Conservation (phyloP, 1,284 basidiomycete genomes). For the Sphaerobolus stellatus region DNA sequence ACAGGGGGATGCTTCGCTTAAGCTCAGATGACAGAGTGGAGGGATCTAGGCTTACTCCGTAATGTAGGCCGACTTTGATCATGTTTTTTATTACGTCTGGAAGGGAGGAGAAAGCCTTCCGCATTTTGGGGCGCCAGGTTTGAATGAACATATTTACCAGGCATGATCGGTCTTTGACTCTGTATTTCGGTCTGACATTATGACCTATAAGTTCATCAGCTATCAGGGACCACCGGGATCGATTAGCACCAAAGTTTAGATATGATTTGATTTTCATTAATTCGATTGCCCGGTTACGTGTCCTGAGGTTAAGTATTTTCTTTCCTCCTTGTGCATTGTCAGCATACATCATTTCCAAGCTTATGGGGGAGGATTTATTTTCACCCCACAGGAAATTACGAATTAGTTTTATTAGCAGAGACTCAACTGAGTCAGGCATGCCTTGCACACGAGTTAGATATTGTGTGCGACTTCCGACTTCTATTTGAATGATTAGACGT, state of each 20-base stretch:
- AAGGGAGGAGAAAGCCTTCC: not conserved
- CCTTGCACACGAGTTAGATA: conserved; percentile 3
- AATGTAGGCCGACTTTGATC: not conserved
- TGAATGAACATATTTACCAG: conserved; percentile 5
- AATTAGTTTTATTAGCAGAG: not conserved
- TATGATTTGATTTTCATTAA: conserved; percentile 19
- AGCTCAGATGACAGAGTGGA: not conserved
- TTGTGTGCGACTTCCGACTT: not conserved
- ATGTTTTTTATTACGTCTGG: not conserved
- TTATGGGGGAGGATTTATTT: not conserved
- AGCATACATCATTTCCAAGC: not conserved
- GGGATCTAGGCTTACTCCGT: not conserved
- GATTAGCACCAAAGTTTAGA: conserved; percentile 4
- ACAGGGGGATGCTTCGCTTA: not conserved
- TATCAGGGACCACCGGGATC: conserved; percentile 16
- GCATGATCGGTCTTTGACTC: not conserved
- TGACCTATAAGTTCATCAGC: conserved; percentile 4
- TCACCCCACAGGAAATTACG: not conserved
- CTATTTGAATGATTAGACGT: not conserved
- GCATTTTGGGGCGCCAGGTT: not conserved
- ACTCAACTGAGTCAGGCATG: not conserved
- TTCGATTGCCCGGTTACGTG: conserved; percentile 18
- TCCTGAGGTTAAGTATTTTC: conserved; percentile 14
- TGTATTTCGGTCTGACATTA: not conserved
- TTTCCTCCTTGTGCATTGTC: not conserved